phyloP scores from a whole-genome alignment of 805 yeast species.

The Wickerhamiella kurtzmanii region DNA sequence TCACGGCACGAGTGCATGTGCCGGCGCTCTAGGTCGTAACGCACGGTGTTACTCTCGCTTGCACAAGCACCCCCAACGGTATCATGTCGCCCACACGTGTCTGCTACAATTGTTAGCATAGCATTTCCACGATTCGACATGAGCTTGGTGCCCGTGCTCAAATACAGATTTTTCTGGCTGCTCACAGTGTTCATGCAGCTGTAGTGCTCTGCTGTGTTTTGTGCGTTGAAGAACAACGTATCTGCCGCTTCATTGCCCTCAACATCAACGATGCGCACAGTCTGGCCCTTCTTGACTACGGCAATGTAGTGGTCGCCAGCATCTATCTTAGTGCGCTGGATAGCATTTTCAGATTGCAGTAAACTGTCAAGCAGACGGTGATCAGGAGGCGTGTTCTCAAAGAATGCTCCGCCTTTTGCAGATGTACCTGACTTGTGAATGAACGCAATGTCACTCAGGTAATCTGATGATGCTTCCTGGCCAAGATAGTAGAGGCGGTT shows the following conservation, averaged over 20 bases:
- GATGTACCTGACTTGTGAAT: neutral
- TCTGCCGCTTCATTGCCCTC: conserved; percentile 11
- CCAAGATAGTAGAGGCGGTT: conserved; percentile 8
- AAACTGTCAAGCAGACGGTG: conserved; percentile 2
- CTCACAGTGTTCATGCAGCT: conserved; percentile 3
- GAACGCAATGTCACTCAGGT: neutral
- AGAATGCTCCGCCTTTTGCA: neutral
- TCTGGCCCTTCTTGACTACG: conserved; percentile 5
- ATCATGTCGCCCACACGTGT: conserved; percentile 10
- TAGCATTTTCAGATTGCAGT: conserved; percentile 1
- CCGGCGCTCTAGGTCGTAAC: conserved; percentile 7
- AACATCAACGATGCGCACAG: conserved; percentile 5
- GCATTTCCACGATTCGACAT: conserved; percentile 6
- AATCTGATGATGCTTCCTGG: neutral
- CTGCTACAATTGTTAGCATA: conserved; percentile 5
- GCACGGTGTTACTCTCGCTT: conserved; percentile 10
- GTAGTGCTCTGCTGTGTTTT: conserved; percentile 4
- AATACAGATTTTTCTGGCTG: conserved; percentile 3
- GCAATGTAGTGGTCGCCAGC: conserved; percentile 7
- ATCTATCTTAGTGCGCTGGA: neutral
- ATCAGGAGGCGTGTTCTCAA: neutral
- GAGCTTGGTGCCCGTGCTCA: conserved; percentile 6
- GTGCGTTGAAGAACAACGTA: conserved; percentile 7
- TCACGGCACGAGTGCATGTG: conserved; percentile 11
- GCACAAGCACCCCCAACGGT: conserved; percentile 10